These are phyloP conservation scores for Eustoma russellianum DNA, from an alignment of 257 asterid genomes.

Conservation along the genomic window DNA sequence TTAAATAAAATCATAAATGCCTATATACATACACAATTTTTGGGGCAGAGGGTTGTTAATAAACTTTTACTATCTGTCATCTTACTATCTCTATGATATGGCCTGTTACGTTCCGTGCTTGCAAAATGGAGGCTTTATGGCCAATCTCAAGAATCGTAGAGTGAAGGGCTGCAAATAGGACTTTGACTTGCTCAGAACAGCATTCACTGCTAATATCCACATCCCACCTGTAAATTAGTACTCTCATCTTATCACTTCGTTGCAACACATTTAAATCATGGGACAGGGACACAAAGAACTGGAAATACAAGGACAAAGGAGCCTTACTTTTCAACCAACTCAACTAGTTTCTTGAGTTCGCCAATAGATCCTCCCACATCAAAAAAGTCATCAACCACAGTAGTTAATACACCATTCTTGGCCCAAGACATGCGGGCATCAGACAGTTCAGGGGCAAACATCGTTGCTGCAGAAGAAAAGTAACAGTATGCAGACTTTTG, in stretches of 20 bases:
- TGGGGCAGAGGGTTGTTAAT: background rate
- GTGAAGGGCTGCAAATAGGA: constrained; percentile 61
- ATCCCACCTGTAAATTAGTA: constrained; percentile 62
- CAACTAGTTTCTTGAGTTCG: constrained; percentile 59
- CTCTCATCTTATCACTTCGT: background rate
- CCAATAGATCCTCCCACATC: constrained; percentile 79
- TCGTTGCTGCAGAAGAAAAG: constrained; percentile 77
- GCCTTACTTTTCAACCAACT: constrained; percentile 50
- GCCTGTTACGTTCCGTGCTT: constrained; percentile 43
- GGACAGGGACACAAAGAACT: background rate
- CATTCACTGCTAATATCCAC: constrained; percentile 37
- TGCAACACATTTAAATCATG: too few relatives aligned
- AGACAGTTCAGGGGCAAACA: constrained; percentile 55
- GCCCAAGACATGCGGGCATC: constrained; percentile 97
- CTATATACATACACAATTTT: too few relatives aligned
- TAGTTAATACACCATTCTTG: constrained; percentile 67
- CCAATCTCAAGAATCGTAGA: constrained; percentile 57
- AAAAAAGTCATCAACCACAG: constrained; percentile 89
- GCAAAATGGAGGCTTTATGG: constrained; percentile 40
- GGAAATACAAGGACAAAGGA: constrained; percentile 1
- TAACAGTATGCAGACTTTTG: constrained; percentile 76
- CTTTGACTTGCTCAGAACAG: constrained; percentile 53
- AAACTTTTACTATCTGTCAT: background rate
- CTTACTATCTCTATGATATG: constrained; percentile 71
- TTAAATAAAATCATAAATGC: too few relatives aligned